These are phyloP conservation scores for Claviceps pazoutovae DNA, from an alignment of 2,329 filamentous ascomycete genomes.

Conservation along the genomic window DNA sequence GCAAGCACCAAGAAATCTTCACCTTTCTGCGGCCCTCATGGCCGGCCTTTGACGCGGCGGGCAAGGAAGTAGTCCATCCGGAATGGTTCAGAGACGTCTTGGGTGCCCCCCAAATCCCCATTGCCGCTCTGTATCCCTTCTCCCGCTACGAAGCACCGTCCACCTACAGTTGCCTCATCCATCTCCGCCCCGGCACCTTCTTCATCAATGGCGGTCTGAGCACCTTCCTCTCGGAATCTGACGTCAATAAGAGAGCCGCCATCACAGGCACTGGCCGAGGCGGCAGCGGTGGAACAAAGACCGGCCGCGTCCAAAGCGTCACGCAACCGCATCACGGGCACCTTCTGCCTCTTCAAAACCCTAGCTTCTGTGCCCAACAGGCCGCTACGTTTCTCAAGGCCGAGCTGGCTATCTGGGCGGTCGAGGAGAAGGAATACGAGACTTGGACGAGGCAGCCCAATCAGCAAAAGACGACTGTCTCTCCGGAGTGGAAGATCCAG, in stretches of 20 bases:
- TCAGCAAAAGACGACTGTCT: conserved; percentile 37
- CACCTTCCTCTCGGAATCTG: conserved; percentile 35
- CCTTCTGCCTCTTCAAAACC: conserved; percentile 71
- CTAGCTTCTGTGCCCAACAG: conserved; percentile 48
- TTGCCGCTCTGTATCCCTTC: conserved; percentile 35
- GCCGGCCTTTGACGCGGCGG: conserved; percentile 25
- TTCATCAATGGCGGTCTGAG: conserved; percentile 55
- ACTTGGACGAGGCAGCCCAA: conserved; percentile 37
- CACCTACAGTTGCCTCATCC: conserved; percentile 42
- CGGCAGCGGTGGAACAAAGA: conserved; percentile 50
- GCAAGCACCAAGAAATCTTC: conserved; percentile 69
- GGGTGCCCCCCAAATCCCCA: conserved; percentile 22
- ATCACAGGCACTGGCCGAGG: conserved; percentile 51
- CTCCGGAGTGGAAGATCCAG: conserved; percentile 40
- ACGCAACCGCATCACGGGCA: conserved; percentile 57
- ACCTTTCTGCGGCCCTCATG: conserved; percentile 55
- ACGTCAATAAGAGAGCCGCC: conserved; percentile 44
- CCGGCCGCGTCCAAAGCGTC: conserved; percentile 53
- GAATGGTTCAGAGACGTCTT: conserved; percentile 30
- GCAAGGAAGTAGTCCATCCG: conserved; percentile 24
- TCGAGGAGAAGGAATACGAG: conserved; percentile 41
- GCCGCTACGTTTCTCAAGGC: conserved; percentile 40
- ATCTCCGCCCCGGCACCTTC: conserved; percentile 49
- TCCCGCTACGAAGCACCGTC: conserved; percentile 51
- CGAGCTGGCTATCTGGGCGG: conserved; percentile 44